Conservation (phyloP, 2,329 filamentous ascomycete genomes). For the Periconia digitata region DNA sequence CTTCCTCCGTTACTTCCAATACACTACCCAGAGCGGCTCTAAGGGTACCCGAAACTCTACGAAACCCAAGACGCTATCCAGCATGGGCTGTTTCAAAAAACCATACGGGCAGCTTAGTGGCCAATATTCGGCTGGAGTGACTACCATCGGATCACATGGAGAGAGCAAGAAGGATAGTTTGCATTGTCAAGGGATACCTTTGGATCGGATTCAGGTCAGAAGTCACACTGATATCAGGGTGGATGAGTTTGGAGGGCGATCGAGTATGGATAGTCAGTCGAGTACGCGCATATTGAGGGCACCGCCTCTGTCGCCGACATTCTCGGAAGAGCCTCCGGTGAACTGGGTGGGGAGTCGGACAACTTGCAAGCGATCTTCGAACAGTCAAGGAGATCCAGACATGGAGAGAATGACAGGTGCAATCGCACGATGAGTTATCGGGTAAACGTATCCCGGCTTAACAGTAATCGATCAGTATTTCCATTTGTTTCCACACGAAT, state of each 20-base stretch:
- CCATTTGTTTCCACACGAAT: too few species aligned
- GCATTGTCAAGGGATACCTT: background rate
- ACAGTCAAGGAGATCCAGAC: background rate
- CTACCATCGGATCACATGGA: background rate
- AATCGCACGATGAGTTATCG: background rate
- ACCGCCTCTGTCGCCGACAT: slow-evolving; percentile 1
- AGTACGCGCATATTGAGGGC: slow-evolving; percentile 11
- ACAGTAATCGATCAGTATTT: too few species aligned
- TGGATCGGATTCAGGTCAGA: slow-evolving; percentile 11
- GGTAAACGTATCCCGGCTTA: too few species aligned
- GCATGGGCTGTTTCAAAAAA: background rate
- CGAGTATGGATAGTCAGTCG: slow-evolving; percentile 7
- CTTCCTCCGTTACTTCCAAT: slow-evolving; percentile 44
- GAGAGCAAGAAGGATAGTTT: background rate
- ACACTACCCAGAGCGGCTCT: slow-evolving; percentile 8
- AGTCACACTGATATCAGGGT: slow-evolving; percentile 5
- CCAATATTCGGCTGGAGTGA: background rate
- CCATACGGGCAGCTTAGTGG: background rate
- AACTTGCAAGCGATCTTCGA: background rate
- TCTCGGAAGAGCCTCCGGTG: background rate
- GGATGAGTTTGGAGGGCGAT: slow-evolving; percentile 8
- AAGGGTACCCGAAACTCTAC: background rate
- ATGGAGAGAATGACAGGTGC: background rate
- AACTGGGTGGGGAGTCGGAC: slow-evolving; percentile 6
- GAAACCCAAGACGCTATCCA: too few species aligned